Conservation (phyloP, 2,329 filamentous ascomycete genomes). For the Fusarium citri region DNA sequence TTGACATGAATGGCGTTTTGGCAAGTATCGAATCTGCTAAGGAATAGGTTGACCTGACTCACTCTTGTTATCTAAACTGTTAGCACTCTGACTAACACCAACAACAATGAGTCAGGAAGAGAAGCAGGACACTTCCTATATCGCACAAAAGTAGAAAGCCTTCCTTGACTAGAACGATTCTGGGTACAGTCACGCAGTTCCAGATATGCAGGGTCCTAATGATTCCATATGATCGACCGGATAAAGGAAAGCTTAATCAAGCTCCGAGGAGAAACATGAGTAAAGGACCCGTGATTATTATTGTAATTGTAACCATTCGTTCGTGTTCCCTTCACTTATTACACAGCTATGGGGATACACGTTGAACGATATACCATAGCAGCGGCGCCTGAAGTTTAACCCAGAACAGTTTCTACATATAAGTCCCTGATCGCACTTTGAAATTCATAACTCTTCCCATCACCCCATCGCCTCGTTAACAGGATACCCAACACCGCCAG, state of each 20-base stretch:
- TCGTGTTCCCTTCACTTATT: neutral
- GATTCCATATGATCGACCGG: constrained; percentile 23
- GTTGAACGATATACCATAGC: neutral
- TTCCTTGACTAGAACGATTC: constrained; percentile 19
- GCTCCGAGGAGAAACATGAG: constrained; percentile 13
- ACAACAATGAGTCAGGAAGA: neutral
- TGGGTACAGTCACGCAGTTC: constrained; percentile 20
- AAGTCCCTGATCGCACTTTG: neutral
- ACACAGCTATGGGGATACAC: neutral
- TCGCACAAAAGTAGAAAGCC: neutral
- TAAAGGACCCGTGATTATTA: neutral
- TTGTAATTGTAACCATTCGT: constrained; percentile 8
- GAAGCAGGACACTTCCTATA: neutral
- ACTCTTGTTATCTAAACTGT: neutral
- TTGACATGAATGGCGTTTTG: neutral
- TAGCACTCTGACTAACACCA: neutral
- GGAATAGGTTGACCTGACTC: too few relatives aligned
- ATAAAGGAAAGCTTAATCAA: neutral
- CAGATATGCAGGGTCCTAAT: neutral
- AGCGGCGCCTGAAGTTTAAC: neutral
- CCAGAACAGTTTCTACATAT: neutral
- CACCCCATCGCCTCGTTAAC: neutral
- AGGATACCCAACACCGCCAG: neutral
- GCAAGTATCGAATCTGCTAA: neutral
- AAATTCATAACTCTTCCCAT: neutral